These are phyloP conservation scores for Xenoacremonium recifei DNA, from an alignment of 2,329 filamentous ascomycete species.

Conservation along the genomic window DNA sequence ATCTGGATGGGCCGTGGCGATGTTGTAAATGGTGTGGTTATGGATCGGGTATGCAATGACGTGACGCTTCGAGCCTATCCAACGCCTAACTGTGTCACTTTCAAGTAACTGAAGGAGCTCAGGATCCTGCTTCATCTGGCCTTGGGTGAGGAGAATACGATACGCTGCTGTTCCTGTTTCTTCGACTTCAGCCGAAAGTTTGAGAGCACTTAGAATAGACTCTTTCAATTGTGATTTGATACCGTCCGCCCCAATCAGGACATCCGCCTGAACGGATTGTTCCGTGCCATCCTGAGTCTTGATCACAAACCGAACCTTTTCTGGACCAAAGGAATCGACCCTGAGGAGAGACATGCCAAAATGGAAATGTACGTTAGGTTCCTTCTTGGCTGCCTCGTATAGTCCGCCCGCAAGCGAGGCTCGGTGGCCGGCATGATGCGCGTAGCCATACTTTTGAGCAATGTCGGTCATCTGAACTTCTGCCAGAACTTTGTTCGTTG, in stretches of 20 bases:
- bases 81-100: constrained; percentile 65
- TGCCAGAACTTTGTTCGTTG: constrained; percentile 65
- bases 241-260: constrained; percentile 55
- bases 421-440: constrained; percentile 79
- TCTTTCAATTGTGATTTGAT: constrained; percentile 52
- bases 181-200: constrained; percentile 53
- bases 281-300: constrained; percentile 55
- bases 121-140: constrained; percentile 64
- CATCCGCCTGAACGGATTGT: constrained; percentile 52
- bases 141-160: constrained; percentile 71
- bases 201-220: constrained; percentile 52
- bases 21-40: constrained; percentile 63
- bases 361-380: constrained; percentile 65
- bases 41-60: constrained; percentile 77
- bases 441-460: constrained; percentile 65
- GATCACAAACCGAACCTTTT: constrained; percentile 59
- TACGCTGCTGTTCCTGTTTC: constrained; percentile 78
- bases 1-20: constrained; percentile 62
- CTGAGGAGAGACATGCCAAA: constrained; percentile 58
- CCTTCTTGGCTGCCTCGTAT: constrained; percentile 65
- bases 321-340: constrained; percentile 58
- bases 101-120: constrained; percentile 68
- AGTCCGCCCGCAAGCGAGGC: constrained; percentile 67
- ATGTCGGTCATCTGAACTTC: constrained; percentile 70
- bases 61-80: constrained; percentile 74